Conservation (phyloP, 129 eudicot genomes). For the Saussurea involucrata region DNA sequence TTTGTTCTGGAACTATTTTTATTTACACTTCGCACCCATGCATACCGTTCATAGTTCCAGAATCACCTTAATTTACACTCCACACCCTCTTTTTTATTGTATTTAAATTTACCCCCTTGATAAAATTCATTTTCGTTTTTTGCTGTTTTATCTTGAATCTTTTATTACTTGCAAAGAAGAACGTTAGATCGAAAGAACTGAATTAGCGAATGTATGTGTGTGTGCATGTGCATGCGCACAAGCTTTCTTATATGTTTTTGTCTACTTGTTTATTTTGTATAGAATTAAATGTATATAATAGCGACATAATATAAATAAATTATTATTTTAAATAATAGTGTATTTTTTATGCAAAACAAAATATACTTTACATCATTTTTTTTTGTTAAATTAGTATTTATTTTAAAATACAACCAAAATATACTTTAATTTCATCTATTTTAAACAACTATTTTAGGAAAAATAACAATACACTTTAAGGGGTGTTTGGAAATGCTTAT, state of each 20-base stretch:
- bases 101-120: background rate
- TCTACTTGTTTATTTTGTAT: background rate
- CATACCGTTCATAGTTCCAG: background rate
- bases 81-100: background rate
- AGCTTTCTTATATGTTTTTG: background rate
- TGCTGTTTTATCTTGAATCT: background rate
- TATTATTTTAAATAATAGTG: background rate
- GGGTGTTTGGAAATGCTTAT: no score
- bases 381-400: no score
- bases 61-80: background rate
- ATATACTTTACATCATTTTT: background rate
- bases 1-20: constrained; percentile 1
- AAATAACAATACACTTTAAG: no score
- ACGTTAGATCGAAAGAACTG: background rate
- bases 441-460: background rate
- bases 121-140: background rate
- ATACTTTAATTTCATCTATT: background rate
- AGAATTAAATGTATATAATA: background rate
- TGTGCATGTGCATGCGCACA: background rate
- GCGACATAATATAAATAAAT: background rate
- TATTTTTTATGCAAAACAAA: background rate
- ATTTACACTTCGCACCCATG: constrained; percentile 14
- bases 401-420: background rate
- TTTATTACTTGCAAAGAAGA: background rate
- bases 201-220: background rate